These are phyloP conservation scores for Penicillium ucsense DNA, from an alignment of 495 filamentous ascomycete species.

Conservation along the genomic window DNA sequence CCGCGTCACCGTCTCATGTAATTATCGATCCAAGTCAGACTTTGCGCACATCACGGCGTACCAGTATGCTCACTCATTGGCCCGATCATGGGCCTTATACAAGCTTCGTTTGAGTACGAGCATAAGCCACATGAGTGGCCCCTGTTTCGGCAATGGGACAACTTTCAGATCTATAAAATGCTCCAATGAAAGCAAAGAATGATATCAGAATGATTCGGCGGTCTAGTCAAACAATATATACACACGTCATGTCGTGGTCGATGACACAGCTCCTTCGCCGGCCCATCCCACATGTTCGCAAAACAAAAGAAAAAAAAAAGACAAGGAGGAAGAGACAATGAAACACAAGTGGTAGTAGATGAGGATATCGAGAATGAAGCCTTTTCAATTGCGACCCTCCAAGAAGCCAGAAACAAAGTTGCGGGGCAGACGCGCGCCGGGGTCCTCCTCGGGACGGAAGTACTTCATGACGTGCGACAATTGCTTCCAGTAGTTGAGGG, in stretches of 20 bases:
- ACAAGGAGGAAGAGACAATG: slow-evolving; percentile 14
- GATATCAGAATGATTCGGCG: slow-evolving; percentile 13
- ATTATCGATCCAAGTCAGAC: too few relatives aligned
- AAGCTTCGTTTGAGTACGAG: not conserved
- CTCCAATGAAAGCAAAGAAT: not conserved
- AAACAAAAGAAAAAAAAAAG: slow-evolving; percentile 17
- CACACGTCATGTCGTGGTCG: slow-evolving; percentile 29
- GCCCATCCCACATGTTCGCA: slow-evolving; percentile 14
- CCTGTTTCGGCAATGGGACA: too few relatives aligned
- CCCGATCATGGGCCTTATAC: too few relatives aligned
- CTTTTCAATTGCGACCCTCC: slow-evolving; percentile 49
- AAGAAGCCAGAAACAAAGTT: slow-evolving; percentile 91
- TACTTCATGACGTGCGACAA: slow-evolving; percentile 93
- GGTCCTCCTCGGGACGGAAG: slow-evolving; percentile 84
- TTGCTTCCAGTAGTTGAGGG: slow-evolving; percentile 98
- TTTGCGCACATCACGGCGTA: too few relatives aligned
- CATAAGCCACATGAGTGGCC: not conserved
- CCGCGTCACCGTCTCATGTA: too few relatives aligned
- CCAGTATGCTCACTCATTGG: too few relatives aligned
- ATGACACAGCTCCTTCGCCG: slow-evolving; percentile 11
- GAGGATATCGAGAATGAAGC: slow-evolving; percentile 4
- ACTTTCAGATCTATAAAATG: too few relatives aligned
- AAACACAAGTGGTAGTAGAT: slow-evolving; percentile 10
- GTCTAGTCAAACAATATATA: slow-evolving; percentile 35
- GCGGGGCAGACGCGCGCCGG: slow-evolving; percentile 62